Base-by-base conservation (phyloP, 176 grass and related monocot genomes). In the Areca catechu region DNA sequence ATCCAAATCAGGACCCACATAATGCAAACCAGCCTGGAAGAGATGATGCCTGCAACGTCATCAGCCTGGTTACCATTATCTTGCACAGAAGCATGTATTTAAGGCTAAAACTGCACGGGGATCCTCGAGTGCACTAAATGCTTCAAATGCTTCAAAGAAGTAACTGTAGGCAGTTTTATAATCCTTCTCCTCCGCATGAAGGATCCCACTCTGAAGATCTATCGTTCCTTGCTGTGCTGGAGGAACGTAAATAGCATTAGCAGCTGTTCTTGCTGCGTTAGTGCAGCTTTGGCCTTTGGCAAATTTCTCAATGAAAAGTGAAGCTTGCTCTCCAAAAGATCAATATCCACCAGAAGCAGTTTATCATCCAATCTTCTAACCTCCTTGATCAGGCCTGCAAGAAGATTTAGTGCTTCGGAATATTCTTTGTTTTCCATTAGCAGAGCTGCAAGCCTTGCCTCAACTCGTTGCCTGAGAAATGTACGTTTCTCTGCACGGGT, bases 31-130 rank as follows among this genome's bases (percentile, higher is more conserved):
- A 18, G 81, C 81, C 74, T 89, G 6, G 81, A 85, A 18, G 81
- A 84, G 20, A 89, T 89, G 65, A 89, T 89, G 54, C 86, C 68
- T 1, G 77, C 73, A 62, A 81, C 86, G 69, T 95, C 90, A 70
- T 95, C 85, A 62, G 90, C 82, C 24, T 95, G 90, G 67, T 77
- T 95, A 89, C 90, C 90, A 95, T 89, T 34, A 89, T 95, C 79
- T 95, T 95, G 76, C 85, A 95, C 54, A 95, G 60, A 18, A 95
- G 85, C 90, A 95, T 95, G 73, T 89, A 95, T 53, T 95, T 95
- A 24, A 95, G 72, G 66, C 86, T 78, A 61, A 84, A 20, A 85
- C 72, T n/a, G 86, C 81, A 16, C 74, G 71, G 29, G 77, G 61
- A 34, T 85, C 86, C 68, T 81, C 86, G 5, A 89, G 74, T 18